Percentiles rank a stretch among this genome's conserved stretches.
These are phyloP conservation scores for Peronospora farinosa DNA, from an alignment of 352 stramenopile genomes.

Conservation along the genomic window DNA sequence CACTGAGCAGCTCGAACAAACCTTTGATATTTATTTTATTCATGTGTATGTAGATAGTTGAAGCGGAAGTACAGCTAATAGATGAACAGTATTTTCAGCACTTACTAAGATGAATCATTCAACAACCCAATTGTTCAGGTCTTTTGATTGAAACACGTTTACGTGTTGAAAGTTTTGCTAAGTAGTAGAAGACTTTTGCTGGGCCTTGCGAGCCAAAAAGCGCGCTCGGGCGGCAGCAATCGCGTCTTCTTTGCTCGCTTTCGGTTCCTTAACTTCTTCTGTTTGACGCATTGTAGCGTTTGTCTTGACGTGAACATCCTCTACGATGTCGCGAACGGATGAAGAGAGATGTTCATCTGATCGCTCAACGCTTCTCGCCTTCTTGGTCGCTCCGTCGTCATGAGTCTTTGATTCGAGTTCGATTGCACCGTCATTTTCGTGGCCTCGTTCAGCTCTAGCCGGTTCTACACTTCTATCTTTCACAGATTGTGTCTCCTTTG, in stretches of 20 bases:
- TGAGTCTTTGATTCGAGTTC: background rate
- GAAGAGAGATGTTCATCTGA: conserved; percentile 6
- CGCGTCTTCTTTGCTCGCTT: conserved; percentile 58
- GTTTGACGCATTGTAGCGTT: conserved; percentile 6
- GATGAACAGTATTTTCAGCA: background rate
- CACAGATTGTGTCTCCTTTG: conserved; percentile 19
- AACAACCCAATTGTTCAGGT: conserved; percentile 6
- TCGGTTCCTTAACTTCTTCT: conserved; percentile 17
- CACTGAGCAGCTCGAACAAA: conserved; percentile 6
- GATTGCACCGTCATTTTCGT: background rate
- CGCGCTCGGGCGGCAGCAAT: conserved; percentile 74
- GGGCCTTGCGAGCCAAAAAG: conserved; percentile 82
- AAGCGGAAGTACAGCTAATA: conserved; percentile 18
- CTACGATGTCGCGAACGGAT: conserved; percentile 5
- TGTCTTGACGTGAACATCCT: conserved; percentile 1
- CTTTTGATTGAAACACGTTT: background rate
- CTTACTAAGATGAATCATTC: conserved; percentile 21
- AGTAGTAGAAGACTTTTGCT: conserved; percentile 23
- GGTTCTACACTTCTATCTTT: conserved; percentile 5
- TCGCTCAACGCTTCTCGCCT: conserved; percentile 13
- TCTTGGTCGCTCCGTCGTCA: conserved; percentile 16
- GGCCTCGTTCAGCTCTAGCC: conserved; percentile 4
- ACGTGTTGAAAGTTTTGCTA: conserved; percentile 9
- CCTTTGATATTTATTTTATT: conserved; percentile 39
- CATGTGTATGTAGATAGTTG: conserved; percentile 20